Percentiles rank a stretch among this genome's conserved stretches.
Evolutionary conservation across 805 yeast species (phyloP).

Genomic region (Novakomyces olei): DNA sequence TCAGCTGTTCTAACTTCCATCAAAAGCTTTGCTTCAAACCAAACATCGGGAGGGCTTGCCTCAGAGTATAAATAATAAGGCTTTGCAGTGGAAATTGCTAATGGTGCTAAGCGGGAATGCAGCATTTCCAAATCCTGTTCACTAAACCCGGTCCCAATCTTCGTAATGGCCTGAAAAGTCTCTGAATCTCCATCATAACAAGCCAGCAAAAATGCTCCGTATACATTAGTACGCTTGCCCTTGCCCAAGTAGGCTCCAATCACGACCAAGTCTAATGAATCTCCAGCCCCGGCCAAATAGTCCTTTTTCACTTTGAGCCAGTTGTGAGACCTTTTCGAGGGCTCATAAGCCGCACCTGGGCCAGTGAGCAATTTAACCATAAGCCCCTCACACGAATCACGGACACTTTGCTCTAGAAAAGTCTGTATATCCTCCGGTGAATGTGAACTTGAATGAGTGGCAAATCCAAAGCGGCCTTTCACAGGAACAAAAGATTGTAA

Average conservation of each 20-base stretch:
- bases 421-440: conserved; percentile 53
- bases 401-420: conserved; percentile 72
- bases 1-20: conserved; percentile 89
- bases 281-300: conserved; percentile 86
- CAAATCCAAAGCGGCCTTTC: conserved; percentile 63
- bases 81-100: conserved; percentile 43
- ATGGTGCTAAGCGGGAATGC: conserved; percentile 38
- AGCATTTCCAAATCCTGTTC: conserved; percentile 55
- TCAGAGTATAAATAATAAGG: conserved; percentile 44
- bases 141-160: conserved; percentile 90
- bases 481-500: conserved; percentile 33
- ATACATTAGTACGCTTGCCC: conserved; percentile 85
- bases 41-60: conserved; percentile 68
- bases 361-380: conserved; percentile 86
- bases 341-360: conserved; percentile 65
- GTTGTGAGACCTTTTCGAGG: conserved; percentile 80
- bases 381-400: conserved; percentile 80
- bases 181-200: conserved; percentile 80
- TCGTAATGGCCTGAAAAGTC: conserved; percentile 85
- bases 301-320: conserved; percentile 92
- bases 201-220: conserved; percentile 85
- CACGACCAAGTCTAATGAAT: conserved; percentile 79
- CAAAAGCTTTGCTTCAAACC: conserved; percentile 73
- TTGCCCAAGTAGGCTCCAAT: conserved; percentile 84
- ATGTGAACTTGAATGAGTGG: conserved; percentile 48